These are phyloP conservation scores for Diplodia intermedia DNA, from an alignment of 2,329 filamentous ascomycete species.

Conservation along the genomic window DNA sequence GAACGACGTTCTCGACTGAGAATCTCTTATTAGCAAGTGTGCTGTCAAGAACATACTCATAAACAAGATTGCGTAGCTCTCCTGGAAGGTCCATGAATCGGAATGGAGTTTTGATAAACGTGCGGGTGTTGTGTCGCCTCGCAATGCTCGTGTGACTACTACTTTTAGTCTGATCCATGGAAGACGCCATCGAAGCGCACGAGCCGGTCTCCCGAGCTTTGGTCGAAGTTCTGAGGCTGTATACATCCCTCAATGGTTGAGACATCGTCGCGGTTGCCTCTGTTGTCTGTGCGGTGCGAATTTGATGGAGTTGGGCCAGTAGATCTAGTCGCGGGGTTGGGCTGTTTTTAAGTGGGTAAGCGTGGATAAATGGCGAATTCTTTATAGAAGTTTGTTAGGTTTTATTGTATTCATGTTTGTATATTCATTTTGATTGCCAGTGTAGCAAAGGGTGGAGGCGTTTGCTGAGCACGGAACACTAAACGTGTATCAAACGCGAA, in stretches of 20 bases:
- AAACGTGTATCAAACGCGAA: background rate
- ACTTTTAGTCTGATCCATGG: background rate
- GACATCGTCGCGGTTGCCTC: background rate
- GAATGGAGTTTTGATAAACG: background rate
- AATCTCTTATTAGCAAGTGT: background rate
- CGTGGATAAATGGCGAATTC: background rate
- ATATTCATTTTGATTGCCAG: background rate
- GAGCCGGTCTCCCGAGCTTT: background rate
- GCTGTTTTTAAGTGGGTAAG: background rate
- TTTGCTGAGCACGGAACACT: background rate
- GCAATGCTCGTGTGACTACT: background rate
- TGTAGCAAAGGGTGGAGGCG: background rate
- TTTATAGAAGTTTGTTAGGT: background rate
- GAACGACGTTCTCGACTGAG: background rate
- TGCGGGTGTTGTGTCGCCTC: background rate
- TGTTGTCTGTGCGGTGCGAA: background rate
- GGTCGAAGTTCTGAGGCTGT: background rate
- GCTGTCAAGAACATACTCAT: background rate
- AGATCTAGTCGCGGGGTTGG: background rate
- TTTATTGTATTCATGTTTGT: background rate
- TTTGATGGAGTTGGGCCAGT: background rate
- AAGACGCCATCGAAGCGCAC: background rate
- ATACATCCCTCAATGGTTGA: background rate
- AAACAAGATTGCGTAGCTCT: background rate
- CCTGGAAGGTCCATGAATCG: slow-evolving; percentile 3